Evolutionary conservation across 1,284 basidiomycete genomes (phyloP), one percentile per base, ranked within the genome.

Genomic region (Athelia sp.): DNA sequence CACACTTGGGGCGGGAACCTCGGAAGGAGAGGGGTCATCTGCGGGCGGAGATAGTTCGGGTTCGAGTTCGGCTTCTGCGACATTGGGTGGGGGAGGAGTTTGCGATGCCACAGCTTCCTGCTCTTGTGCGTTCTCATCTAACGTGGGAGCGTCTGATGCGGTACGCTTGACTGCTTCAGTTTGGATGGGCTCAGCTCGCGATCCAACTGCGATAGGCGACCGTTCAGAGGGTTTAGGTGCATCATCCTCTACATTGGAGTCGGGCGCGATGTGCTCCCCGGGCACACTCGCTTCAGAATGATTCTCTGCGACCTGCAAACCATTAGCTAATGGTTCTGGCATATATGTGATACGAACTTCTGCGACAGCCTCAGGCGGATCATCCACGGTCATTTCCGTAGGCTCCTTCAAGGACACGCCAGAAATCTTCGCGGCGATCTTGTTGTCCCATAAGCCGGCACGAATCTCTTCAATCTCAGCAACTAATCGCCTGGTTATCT

Each of bases 381-480:
- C 26, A 13, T 29, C 26, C 26, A 13, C 26, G 4, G 26, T 29
- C 26, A 8, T 21, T 21, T 40, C 36, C 6, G 15, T n/a, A 21
- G 36, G n/a, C 36, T 40, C 36, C 6, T 40, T 19, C 34, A 48
- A 48, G 32, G 50, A 40, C 48, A 60, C 56, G 15, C 60, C 61
- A 17, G 61, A 59, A 34, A 82, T 60, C 46, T 73, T 73, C 4
- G 65, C 65, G 31, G 65, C 68, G 22, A 84, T 75, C 57, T 70
- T 73, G 46, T 74, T 71, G 57, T 90, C 85, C 78, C 82, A 81
- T 54, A 73, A 68, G 2, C 90, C 90, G 13, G 75, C 71, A 26
- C 83, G 81, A 56, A 93, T 87, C 6, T 84, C 79, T 49, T 87
- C 82, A 44, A 91, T 89, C 63, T 91, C 87, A 4, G 73, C 68